Conservation (phyloP, 208 protist species). For the Wallacemonas sp. region DNA sequence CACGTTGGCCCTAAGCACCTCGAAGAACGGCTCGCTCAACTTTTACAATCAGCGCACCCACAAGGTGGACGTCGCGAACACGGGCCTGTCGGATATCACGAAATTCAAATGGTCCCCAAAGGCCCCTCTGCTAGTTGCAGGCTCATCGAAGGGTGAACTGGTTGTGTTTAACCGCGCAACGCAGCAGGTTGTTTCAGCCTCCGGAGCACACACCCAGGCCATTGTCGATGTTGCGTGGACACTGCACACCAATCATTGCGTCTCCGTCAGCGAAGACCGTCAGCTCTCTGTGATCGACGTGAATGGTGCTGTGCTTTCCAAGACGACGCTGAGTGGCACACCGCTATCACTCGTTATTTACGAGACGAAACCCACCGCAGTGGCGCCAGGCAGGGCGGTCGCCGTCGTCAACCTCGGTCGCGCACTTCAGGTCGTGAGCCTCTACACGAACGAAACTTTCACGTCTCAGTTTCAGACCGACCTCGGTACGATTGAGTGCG, state of each 20-base stretch:
- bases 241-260: constrained; percentile 57
- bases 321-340: constrained; percentile 35
- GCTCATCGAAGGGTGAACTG: constrained; percentile 89
- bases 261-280: constrained; percentile 86
- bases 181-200: constrained; percentile 84
- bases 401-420: constrained; percentile 63
- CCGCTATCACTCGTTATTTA: constrained; percentile 67
- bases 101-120: constrained; percentile 87
- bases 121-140: constrained; percentile 82
- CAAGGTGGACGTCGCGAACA: constrained; percentile 81
- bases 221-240: constrained; percentile 92
- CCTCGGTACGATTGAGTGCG: constrained; percentile 57
- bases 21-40: constrained; percentile 52
- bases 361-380: constrained; percentile 15
- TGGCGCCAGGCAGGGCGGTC: constrained; percentile 24
- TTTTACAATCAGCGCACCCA: constrained; percentile 78
- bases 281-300: constrained; percentile 83
- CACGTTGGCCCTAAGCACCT: constrained; percentile 87
- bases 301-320: constrained; percentile 71
- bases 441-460: constrained; percentile 37
- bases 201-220: constrained; percentile 84
- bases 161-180: constrained; percentile 94
- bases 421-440: constrained; percentile 50
- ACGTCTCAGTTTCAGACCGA: constrained; percentile 73
- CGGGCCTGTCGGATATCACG: constrained; percentile 83